A percentile compares a stretch with the other conserved stretches of the same genome.
phyloP scores from a whole-genome alignment of 257 asterid genomes.

The Nemophila menziesii region DNA sequence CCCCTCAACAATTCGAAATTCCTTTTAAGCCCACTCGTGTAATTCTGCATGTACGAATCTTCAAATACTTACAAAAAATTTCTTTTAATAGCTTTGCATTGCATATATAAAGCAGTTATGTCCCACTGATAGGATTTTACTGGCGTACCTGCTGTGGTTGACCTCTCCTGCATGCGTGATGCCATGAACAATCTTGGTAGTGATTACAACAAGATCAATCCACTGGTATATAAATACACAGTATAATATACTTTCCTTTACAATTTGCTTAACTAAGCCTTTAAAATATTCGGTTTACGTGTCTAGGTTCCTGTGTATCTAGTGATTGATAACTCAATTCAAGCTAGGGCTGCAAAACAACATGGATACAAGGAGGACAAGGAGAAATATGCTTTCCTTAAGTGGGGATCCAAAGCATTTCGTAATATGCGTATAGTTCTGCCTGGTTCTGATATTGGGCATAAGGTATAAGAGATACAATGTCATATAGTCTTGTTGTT shows the following conservation, averaged over 20 bases:
- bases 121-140: constrained; percentile 70
- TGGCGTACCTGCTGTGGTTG: no score
- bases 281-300: constrained; percentile 10
- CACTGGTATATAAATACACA: no score
- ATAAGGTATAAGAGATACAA: constrained; percentile 50
- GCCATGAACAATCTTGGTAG: constrained; percentile 85
- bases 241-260: no score
- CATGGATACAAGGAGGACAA: constrained; percentile 86
- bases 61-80: neutral
- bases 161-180: no score
- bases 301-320: constrained; percentile 93
- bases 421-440: constrained; percentile 96
- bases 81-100: neutral
- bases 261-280: constrained; percentile 2
- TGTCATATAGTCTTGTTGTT: no score
- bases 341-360: constrained; percentile 80
- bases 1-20: constrained; percentile 82
- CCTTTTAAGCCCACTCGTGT: constrained; percentile 99
- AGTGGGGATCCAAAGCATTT: no score
- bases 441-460: constrained; percentile 96
- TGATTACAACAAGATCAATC: constrained; percentile 89
- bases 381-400: constrained; percentile 93
- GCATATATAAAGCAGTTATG: constrained; percentile 14
- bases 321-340: constrained; percentile 92
- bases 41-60: constrained; percentile 60